Conservation (phyloP, 768 basidiomycete genomes). For the Dentipellis sp. region DNA sequence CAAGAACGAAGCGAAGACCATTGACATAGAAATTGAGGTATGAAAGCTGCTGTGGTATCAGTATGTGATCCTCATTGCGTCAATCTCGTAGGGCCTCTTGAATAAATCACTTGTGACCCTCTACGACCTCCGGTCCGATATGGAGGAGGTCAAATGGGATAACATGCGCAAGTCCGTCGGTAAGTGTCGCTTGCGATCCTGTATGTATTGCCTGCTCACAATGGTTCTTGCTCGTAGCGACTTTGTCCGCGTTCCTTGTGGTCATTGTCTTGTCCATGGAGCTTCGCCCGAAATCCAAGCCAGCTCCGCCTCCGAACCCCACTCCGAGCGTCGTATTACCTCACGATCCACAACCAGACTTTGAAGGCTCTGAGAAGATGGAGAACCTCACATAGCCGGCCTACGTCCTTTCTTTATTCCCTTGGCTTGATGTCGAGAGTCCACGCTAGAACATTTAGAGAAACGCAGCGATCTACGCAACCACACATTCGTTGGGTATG, state of each 20-base stretch:
- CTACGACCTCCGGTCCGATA: constrained; percentile 70
- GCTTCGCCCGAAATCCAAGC: constrained; percentile 35
- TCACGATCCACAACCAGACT: neutral
- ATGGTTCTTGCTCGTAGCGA: constrained; percentile 30
- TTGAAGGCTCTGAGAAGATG: constrained; percentile 5
- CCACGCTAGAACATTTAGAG: too few species aligned
- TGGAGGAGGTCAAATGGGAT: constrained; percentile 84
- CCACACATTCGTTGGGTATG: neutral
- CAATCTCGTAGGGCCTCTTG: constrained; percentile 48
- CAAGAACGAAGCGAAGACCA: constrained; percentile 71
- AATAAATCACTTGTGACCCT: constrained; percentile 67
- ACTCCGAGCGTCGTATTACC: constrained; percentile 3
- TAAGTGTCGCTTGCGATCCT: constrained; percentile 26
- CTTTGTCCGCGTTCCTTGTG: constrained; percentile 57
- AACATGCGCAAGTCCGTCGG: constrained; percentile 80
- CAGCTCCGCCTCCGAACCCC: constrained; percentile 20
- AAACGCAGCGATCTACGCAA: too few species aligned
- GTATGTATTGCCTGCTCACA: neutral
- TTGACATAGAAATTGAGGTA: constrained; percentile 82
- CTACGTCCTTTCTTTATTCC: neutral
- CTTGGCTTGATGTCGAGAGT: neutral
- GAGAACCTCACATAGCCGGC: constrained; percentile 5
- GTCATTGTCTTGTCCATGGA: constrained; percentile 67
- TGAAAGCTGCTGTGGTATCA: constrained; percentile 10
- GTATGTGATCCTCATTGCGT: neutral